Conservation (phyloP, 2,329 filamentous ascomycete genomes). For the Ophiostoma sp. region DNA sequence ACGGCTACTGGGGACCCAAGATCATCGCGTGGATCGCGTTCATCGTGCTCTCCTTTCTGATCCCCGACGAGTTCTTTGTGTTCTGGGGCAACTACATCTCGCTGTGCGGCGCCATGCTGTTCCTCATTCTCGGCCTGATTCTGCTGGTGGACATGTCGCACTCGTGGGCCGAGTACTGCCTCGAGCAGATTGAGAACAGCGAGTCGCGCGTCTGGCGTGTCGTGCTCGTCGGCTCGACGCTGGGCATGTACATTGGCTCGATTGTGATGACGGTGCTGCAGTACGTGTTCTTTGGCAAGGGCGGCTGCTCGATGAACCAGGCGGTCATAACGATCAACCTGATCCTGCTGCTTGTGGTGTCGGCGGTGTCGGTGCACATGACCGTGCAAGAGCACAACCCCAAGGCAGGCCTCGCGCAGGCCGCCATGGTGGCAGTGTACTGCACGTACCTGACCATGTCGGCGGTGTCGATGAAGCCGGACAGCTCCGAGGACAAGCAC, state of each 20-base stretch:
- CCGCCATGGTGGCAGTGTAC: slow-evolving; percentile 94
- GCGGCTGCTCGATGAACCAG: slow-evolving; percentile 90
- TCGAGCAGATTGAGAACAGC: slow-evolving; percentile 84
- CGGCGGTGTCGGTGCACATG: slow-evolving; percentile 81
- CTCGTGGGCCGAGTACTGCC: slow-evolving; percentile 93
- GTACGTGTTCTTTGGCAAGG: slow-evolving; percentile 88
- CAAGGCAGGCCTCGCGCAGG: slow-evolving; percentile 91
- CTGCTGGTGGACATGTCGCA: slow-evolving; percentile 92
- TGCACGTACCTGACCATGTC: slow-evolving; percentile 99
- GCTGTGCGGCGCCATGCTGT: slow-evolving; percentile 81
- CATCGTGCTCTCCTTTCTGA: slow-evolving; percentile 88
- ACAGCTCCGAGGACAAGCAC: slow-evolving; percentile 79
- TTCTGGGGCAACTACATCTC: slow-evolving; percentile 94
- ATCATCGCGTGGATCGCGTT: slow-evolving; percentile 81
- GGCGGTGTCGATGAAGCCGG: slow-evolving; percentile 96
- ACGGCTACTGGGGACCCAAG: slow-evolving; percentile 99
- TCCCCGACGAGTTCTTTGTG: slow-evolving; percentile 90
- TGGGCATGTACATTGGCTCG: slow-evolving; percentile 88
- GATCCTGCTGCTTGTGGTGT: slow-evolving; percentile 72
- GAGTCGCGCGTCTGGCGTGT: slow-evolving; percentile 81
- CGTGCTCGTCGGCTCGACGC: slow-evolving; percentile 82
- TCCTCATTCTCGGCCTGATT: slow-evolving; percentile 86
- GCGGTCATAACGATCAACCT: slow-evolving; percentile 92
- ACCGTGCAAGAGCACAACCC: slow-evolving; percentile 86
- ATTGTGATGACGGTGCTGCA: slow-evolving; percentile 93